Conservation (phyloP, 768 basidiomycete species). For the Mrakia blollopis region DNA sequence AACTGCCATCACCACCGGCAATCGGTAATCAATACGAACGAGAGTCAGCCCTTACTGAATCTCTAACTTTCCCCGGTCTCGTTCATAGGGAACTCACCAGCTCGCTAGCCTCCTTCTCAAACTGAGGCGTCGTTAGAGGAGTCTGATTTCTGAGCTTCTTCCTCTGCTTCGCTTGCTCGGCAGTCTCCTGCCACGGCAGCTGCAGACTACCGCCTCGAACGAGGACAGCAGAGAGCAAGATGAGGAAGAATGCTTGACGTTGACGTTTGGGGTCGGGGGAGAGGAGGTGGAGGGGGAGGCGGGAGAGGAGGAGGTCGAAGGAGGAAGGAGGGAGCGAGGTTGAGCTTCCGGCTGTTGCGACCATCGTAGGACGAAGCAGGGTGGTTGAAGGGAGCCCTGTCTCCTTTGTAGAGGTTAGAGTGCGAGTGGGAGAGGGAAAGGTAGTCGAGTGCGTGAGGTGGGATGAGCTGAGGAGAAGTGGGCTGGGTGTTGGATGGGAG, state of each 20-base stretch:
- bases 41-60: background rate
- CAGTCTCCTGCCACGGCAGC: conserved; percentile 32
- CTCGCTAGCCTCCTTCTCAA: conserved; percentile 45
- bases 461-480: too few relatives aligned
- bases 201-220: background rate
- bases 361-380: too few relatives aligned
- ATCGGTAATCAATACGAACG: background rate
- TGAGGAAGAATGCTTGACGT: background rate
- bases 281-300: conserved; percentile 4
- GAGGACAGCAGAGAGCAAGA: conserved; percentile 14
- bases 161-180: conserved; percentile 35
- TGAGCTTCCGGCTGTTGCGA: too few relatives aligned
- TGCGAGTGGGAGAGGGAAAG: too few relatives aligned
- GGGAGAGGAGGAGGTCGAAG: conserved; percentile 2
- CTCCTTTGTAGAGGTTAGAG: too few relatives aligned
- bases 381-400: too few relatives aligned
- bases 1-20: conserved; percentile 48
- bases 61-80: background rate
- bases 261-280: background rate
- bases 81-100: conserved; percentile 36
- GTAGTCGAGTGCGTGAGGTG: too few relatives aligned
- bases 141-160: conserved; percentile 47
- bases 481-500: too few relatives aligned
- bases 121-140: conserved; percentile 36
- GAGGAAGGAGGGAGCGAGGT: background rate